phyloP scores from a whole-genome alignment of 306 rosid genomes.

The Astragalus glycyphyllos region DNA sequence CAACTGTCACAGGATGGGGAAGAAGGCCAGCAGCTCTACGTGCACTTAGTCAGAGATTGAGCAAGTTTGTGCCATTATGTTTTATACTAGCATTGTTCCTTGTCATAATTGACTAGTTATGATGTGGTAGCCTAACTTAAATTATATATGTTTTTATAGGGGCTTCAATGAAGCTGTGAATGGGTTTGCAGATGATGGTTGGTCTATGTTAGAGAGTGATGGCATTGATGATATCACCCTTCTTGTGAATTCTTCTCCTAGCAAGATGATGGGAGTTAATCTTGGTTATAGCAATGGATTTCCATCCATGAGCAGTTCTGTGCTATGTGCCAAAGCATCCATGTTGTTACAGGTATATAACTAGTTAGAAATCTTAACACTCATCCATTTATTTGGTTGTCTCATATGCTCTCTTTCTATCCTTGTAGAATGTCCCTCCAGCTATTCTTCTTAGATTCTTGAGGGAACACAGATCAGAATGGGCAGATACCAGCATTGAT shows the following conservation, averaged over 20 bases:
- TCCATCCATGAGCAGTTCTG: conserved; percentile 71
- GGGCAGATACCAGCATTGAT: conserved; percentile 99
- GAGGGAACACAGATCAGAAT: conserved; percentile 95
- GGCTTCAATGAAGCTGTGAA: conserved; percentile 98
- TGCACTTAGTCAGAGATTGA: conserved; percentile 83
- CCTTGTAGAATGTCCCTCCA: conserved; percentile 88
- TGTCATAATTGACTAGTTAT: background rate
- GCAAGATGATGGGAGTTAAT: conserved; percentile 82
- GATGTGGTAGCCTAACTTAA: background rate
- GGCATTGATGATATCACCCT: conserved; percentile 95
- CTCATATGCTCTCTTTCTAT: conserved; percentile 21
- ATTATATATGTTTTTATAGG: conserved; percentile 55
- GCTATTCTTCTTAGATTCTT: conserved; percentile 91
- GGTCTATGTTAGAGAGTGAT: conserved; percentile 95
- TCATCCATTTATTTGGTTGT: conserved; percentile 4
- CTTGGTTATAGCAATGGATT: conserved; percentile 76
- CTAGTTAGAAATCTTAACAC: background rate
- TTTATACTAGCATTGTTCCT: conserved; percentile 4
- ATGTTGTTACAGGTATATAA: conserved; percentile 87
- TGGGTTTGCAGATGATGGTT: conserved; percentile 92
- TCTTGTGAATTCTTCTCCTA: conserved; percentile 86
- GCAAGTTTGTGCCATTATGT: conserved; percentile 62
- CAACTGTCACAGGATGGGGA: conserved; percentile 90
- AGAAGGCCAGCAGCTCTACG: conserved; percentile 94
- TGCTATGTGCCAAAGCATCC: conserved; percentile 96